A percentile compares a stretch with the other conserved stretches of the same genome.
These are phyloP conservation scores for Pythium coloratum DNA, from an alignment of 352 stramenopile genomes.

Conservation along the genomic window DNA sequence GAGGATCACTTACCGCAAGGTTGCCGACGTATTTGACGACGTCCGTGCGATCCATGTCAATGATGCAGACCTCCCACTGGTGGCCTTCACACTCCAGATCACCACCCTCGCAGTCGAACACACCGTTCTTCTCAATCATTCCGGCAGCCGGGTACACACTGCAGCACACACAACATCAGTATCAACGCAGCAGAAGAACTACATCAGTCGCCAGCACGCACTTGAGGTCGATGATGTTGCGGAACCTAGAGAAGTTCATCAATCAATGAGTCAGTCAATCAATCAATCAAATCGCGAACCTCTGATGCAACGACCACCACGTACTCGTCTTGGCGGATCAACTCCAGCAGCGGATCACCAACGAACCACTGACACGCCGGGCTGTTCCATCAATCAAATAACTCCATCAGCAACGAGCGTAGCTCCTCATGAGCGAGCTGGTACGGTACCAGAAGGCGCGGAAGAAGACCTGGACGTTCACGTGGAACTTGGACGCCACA, in stretches of 20 bases:
- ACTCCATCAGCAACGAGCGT: not conserved
- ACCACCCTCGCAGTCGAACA: constrained; percentile 62
- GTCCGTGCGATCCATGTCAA: constrained; percentile 72
- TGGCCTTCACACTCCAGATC: constrained; percentile 74
- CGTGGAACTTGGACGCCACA: constrained; percentile 26
- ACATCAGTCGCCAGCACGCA: constrained; percentile 23
- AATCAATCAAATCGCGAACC: not conserved
- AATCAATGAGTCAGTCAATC: constrained; percentile 3
- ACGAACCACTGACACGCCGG: constrained; percentile 85
- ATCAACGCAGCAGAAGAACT: not conserved
- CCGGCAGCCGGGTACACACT: constrained; percentile 73
- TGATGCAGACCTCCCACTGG: constrained; percentile 65
- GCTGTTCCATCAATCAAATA: constrained; percentile 25
- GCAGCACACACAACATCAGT: not conserved
- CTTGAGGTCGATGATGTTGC: constrained; percentile 69
- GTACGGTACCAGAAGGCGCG: constrained; percentile 63
- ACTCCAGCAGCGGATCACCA: constrained; percentile 63
- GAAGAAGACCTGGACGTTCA: constrained; percentile 71
- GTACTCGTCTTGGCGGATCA: constrained; percentile 66
- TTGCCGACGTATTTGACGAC: constrained; percentile 75
- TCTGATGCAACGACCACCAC: constrained; percentile 8
- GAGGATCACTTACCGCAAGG: constrained; percentile 51
- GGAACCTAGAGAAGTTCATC: constrained; percentile 42
- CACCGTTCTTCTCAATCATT: constrained; percentile 64
- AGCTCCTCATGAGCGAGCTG: not conserved